Percentiles rank a stretch among this genome's conserved stretches.
phyloP scores from a whole-genome alignment of 2,329 filamentous ascomycete species.

The Cercospora zeae-maydis region DNA sequence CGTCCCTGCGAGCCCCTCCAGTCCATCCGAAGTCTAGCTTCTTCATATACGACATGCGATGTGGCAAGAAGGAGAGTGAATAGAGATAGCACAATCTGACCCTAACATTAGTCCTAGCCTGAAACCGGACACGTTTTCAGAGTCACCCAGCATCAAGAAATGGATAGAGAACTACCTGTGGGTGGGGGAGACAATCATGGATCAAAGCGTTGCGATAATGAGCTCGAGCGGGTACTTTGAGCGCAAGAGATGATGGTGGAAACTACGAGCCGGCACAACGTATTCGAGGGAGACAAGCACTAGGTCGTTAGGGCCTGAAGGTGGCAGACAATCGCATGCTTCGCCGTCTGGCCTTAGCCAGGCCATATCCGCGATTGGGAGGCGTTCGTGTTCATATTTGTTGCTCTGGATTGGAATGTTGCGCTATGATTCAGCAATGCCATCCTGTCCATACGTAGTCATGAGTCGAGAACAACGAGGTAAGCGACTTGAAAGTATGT shows the following conservation, averaged over 20 bases:
- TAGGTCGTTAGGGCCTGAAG: not conserved
- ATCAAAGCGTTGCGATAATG: constrained; percentile 89
- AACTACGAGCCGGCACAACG: not conserved
- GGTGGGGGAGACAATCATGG: constrained; percentile 97
- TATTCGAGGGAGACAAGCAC: not conserved
- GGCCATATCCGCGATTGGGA: not conserved
- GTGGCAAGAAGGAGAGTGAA: not conserved
- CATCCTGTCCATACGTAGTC: not conserved
- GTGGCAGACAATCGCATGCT: not conserved
- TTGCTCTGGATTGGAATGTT: not conserved
- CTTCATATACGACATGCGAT: not conserved
- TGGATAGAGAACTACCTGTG: constrained; percentile 94
- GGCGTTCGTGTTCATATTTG: not conserved
- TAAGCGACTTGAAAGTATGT: not conserved
- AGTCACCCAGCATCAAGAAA: constrained; percentile 75
- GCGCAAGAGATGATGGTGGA: constrained; percentile 64
- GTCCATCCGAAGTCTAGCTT: not conserved
- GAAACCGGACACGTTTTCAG: constrained; percentile 78
- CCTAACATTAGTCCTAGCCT: constrained; percentile 69
- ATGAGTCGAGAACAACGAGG: not conserved
- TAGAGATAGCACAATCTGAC: constrained; percentile 11
- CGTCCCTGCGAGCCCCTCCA: constrained; percentile 3
- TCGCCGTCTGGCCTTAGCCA: not conserved
- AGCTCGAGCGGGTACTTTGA: constrained; percentile 88
- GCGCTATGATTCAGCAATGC: not conserved